Conservation (phyloP, 2,329 filamentous ascomycete species). For the Dryadomyces sulphureus region DNA sequence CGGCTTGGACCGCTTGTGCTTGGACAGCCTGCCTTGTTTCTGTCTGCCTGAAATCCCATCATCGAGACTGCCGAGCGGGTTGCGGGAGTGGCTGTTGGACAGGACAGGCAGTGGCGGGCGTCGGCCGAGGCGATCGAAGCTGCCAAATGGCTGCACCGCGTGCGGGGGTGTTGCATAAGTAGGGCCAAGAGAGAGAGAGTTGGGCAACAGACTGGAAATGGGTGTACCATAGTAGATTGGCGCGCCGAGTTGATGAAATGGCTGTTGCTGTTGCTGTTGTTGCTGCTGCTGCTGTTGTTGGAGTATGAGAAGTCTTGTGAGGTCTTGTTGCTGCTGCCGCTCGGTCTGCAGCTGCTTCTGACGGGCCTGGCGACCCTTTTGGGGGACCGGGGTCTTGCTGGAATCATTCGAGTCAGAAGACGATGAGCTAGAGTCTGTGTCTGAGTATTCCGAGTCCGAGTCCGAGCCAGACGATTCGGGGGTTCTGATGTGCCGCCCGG, state of each 20-base stretch:
- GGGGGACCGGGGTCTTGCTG: background rate
- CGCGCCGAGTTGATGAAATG: background rate
- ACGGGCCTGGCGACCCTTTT: conserved; percentile 9
- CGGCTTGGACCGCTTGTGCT: conserved; percentile 7
- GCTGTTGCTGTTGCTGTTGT: conserved; percentile 2
- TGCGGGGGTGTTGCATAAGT: background rate
- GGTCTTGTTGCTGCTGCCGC: conserved; percentile 1
- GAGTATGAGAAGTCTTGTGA: background rate
- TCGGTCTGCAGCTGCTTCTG: conserved; percentile 3
- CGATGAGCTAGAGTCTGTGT: conserved; percentile 6
- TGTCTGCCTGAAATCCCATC: background rate
- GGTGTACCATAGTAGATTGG: conserved; percentile 3
- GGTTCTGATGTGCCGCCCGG: conserved; percentile 13
- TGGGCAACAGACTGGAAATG: background rate
- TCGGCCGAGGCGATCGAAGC: background rate
- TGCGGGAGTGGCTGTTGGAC: background rate
- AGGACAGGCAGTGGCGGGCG: background rate
- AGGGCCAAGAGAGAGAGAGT: background rate
- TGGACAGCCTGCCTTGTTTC: background rate
- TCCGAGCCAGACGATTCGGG: conserved; percentile 7
- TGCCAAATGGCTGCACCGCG: background rate
- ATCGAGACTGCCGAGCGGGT: background rate
- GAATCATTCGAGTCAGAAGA: conserved; percentile 8
- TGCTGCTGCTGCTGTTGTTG: conserved; percentile 4
- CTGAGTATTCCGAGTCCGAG: conserved; percentile 7